These are phyloP conservation scores for Platismatia glauca DNA, from an alignment of 495 filamentous ascomycete species.

Conservation along the genomic window DNA sequence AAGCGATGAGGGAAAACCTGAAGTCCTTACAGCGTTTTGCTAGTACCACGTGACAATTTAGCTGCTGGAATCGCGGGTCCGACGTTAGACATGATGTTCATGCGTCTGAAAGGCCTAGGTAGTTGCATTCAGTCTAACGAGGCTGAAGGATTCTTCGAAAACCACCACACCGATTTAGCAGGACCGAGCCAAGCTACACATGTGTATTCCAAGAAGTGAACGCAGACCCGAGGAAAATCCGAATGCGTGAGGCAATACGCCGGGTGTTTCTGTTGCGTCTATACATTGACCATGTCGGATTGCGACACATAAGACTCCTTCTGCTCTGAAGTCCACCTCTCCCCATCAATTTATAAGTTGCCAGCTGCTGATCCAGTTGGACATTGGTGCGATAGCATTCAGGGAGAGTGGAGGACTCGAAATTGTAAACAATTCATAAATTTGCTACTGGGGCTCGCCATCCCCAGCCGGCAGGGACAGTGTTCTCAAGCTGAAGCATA, in stretches of 20 bases:
- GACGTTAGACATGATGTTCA: too few relatives aligned
- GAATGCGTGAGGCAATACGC: too few relatives aligned
- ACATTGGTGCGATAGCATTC: constrained; percentile 22
- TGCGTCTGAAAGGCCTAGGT: background rate
- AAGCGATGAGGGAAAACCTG: background rate
- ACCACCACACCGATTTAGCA: background rate
- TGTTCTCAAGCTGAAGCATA: constrained; percentile 34
- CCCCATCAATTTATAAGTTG: background rate
- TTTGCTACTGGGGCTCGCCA: constrained; percentile 28
- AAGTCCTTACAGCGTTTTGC: background rate
- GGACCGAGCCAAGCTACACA: background rate
- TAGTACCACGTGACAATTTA: background rate
- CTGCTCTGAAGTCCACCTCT: background rate
- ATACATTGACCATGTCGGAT: background rate
- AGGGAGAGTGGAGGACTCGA: constrained; percentile 25
- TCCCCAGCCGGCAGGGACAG: constrained; percentile 32
- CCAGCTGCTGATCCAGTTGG: background rate
- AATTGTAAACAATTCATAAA: constrained; percentile 15
- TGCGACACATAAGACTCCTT: background rate
- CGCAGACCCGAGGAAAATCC: too few relatives aligned
- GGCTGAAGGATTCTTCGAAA: background rate
- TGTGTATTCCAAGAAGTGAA: background rate
- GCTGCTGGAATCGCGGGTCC: background rate
- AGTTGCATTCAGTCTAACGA: background rate
- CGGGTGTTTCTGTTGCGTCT: background rate